A percentile compares a stretch with the other conserved stretches of the same genome.
phyloP scores from a whole-genome alignment of 2,329 filamentous ascomycete genomes.

The Pseudogymnoascus destructans region DNA sequence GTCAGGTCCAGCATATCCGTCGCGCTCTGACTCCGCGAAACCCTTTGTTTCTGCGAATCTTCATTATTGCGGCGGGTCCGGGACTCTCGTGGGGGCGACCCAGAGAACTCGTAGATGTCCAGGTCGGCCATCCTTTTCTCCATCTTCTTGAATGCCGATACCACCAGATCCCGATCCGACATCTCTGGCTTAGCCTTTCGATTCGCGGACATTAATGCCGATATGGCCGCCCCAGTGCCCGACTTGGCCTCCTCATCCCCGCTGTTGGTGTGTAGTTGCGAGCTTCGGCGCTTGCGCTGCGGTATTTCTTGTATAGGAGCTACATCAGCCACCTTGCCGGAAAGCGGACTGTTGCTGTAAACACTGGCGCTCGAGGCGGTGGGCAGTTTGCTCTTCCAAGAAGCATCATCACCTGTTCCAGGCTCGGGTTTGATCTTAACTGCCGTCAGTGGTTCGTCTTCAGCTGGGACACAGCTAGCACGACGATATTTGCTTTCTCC shows the following conservation, averaged over 20 bases:
- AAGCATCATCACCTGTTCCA: conserved; percentile 19
- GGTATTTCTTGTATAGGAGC: conserved; percentile 20
- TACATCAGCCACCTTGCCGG: conserved; percentile 18
- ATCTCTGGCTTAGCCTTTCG: conserved; percentile 20
- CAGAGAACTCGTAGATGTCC: conserved; percentile 23
- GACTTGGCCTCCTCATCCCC: conserved; percentile 8
- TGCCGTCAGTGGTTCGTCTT: conserved; percentile 16
- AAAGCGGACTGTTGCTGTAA: conserved; percentile 24
- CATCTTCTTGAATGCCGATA: conserved; percentile 5
- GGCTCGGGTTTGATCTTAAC: conserved; percentile 22
- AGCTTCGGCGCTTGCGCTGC: conserved; percentile 24
- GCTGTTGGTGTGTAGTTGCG: conserved; percentile 19
- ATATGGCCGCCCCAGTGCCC: conserved; percentile 19
- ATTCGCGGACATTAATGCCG: conserved; percentile 23
- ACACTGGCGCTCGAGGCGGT: conserved; percentile 17
- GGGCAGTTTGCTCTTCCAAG: conserved; percentile 22
- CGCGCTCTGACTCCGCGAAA: background rate
- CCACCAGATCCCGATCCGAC: conserved; percentile 16
- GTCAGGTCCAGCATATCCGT: conserved; percentile 5
- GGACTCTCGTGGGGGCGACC: conserved; percentile 15
- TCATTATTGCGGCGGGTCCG: background rate
- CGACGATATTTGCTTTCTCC: conserved; percentile 40
- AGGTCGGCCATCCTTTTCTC: conserved; percentile 18
- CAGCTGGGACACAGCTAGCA: conserved; percentile 20
- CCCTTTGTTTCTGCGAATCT: background rate